Conservation (phyloP, 192 early-diverging fungal genomes). For the Coemansia sp. region DNA sequence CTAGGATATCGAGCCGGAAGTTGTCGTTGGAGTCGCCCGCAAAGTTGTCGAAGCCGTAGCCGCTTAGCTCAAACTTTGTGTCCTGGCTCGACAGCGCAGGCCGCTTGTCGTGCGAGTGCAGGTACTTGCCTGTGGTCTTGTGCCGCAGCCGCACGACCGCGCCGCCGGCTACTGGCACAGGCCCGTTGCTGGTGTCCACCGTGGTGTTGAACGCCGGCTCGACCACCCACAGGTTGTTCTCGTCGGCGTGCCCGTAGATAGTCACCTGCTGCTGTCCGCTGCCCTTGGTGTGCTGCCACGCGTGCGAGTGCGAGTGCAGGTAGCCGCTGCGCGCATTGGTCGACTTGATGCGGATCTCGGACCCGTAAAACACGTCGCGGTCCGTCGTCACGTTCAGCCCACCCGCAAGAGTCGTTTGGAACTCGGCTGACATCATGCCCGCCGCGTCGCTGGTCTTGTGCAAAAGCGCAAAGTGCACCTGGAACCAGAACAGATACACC, state of each 20-base stretch:
- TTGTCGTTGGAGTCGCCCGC: slow-evolving; percentile 89
- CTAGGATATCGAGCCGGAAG: slow-evolving; percentile 76
- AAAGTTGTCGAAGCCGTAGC: slow-evolving; percentile 70
- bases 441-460: slow-evolving; percentile 78
- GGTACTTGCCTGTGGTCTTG: slow-evolving; percentile 57
- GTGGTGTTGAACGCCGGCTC: slow-evolving; percentile 53
- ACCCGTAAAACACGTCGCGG: slow-evolving; percentile 57
- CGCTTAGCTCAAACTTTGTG: slow-evolving; percentile 72
- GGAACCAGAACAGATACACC: slow-evolving; percentile 84
- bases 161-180: slow-evolving; percentile 61
- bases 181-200: slow-evolving; percentile 26
- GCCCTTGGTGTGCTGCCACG: slow-evolving; percentile 62
- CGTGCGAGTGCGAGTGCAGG: slow-evolving; percentile 66
- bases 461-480: slow-evolving; percentile 87
- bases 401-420: slow-evolving; percentile 80
- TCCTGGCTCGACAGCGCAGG: slow-evolving; percentile 66
- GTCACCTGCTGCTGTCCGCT: slow-evolving; percentile 80
- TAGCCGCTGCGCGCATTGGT: slow-evolving; percentile 48
- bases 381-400: slow-evolving; percentile 38
- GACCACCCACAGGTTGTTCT: slow-evolving; percentile 81
- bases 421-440: slow-evolving; percentile 88
- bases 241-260: slow-evolving; percentile 76
- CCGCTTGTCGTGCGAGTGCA: slow-evolving; percentile 75
- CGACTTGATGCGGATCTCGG: slow-evolving; percentile 49
- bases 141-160: slow-evolving; percentile 75